These are phyloP conservation scores for Symbiotaphrina buchneri DNA, from an alignment of 495 filamentous ascomycete genomes.

Conservation along the genomic window DNA sequence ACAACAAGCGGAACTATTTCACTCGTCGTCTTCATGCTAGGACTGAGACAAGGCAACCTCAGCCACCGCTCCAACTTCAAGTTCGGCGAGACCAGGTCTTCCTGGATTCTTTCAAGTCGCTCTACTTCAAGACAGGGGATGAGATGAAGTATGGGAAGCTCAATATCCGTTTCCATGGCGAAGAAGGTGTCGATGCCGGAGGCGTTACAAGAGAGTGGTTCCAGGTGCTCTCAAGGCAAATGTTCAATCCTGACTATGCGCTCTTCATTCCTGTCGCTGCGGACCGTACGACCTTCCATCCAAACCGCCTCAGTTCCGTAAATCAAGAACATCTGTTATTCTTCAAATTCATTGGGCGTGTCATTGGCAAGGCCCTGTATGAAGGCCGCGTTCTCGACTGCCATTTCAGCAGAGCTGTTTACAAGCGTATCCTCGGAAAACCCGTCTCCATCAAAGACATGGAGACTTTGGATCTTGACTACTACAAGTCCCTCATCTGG, in stretches of 20 bases:
- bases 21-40: conserved; percentile 75
- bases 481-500: conserved; percentile 98
- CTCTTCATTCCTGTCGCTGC: conserved; percentile 91
- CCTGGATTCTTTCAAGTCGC: conserved; percentile 88
- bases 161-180: conserved; percentile 89
- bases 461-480: conserved; percentile 95
- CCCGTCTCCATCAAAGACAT: conserved; percentile 96
- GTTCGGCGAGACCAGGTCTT: conserved; percentile 92
- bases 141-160: conserved; percentile 98
- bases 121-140: conserved; percentile 85
- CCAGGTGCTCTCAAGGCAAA: conserved; percentile 87
- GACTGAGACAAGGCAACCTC: conserved; percentile 36
- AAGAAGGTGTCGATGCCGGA: conserved; percentile 95
- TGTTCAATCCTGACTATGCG: conserved; percentile 98
- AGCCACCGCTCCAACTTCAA: conserved; percentile 64
- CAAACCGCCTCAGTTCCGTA: conserved; percentile 76
- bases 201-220: conserved; percentile 99
- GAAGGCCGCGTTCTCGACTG: conserved; percentile 92
- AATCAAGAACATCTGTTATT: conserved; percentile 93
- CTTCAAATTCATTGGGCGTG: conserved; percentile 98
- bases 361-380: conserved; percentile 96
- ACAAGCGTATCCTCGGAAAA: conserved; percentile 89
- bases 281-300: conserved; percentile 98
- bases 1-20: conserved; percentile 99
- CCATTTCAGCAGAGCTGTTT: conserved; percentile 96